Percentiles rank a stretch among this genome's conserved stretches.
Evolutionary conservation across 1,284 basidiomycete genomes (phyloP).

Genomic region (Cutaneotrichosporon arboriforme): DNA sequence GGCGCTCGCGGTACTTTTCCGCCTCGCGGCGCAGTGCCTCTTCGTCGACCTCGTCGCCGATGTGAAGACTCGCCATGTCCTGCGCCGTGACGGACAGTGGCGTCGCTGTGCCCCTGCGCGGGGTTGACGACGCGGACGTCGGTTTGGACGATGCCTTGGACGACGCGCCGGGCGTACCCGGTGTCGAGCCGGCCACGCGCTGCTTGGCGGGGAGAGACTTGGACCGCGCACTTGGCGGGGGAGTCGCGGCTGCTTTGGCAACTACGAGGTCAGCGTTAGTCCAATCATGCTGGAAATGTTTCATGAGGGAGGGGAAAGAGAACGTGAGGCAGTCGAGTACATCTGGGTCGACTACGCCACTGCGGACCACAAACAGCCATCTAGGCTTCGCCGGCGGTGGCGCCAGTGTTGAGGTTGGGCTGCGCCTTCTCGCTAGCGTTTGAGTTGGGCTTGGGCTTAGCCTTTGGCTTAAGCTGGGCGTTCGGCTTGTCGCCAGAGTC

Average conservation of each 20-base stretch:
- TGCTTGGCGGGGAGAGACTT: conserved; percentile 39
- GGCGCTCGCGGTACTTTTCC: conserved; percentile 52
- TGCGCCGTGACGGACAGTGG: conserved; percentile 18
- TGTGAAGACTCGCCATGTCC: conserved; percentile 70
- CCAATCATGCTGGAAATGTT: background rate
- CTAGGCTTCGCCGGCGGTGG: too few species aligned
- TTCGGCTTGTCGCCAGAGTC: background rate
- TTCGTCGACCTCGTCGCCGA: conserved; percentile 51
- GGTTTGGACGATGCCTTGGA: conserved; percentile 26
- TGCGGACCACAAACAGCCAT: too few species aligned
- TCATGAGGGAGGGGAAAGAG: background rate
- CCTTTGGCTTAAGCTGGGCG: background rate
- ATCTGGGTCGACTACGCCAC: conserved; percentile 19
- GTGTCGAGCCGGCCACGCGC: conserved; percentile 7
- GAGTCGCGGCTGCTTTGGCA: conserved; percentile 25
- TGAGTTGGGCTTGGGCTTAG: background rate
- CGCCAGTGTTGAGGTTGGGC: background rate
- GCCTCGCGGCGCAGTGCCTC: conserved; percentile 49
- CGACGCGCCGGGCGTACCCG: conserved; percentile 9
- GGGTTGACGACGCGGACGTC: conserved; percentile 19
- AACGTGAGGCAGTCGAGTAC: conserved; percentile 10
- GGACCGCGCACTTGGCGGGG: conserved; percentile 25
- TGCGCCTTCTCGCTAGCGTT: background rate
- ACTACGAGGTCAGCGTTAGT: conserved; percentile 24
- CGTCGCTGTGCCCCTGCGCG: conserved; percentile 51